Conservation (phyloP, 305 asterid genomes). For the Fraxinus greggii region DNA sequence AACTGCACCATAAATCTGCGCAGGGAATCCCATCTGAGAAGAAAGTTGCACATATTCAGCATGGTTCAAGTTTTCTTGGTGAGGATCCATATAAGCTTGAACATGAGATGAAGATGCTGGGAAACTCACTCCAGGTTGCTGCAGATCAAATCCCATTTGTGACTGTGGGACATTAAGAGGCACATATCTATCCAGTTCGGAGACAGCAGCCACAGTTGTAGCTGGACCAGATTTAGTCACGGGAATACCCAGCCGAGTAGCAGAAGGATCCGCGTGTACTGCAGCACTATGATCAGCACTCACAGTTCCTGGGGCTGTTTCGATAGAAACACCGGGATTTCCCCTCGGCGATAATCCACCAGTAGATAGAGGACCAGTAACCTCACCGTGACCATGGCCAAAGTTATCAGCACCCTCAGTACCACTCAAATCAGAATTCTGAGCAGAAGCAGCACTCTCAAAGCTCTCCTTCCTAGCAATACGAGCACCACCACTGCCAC, state of each 20-base stretch:
- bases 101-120: conserved; percentile 53
- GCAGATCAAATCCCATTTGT: conserved; percentile 32
- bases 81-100: conserved; percentile 55
- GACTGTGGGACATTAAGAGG: conserved; percentile 43
- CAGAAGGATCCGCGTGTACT: conserved; percentile 33
- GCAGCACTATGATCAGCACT: conserved; percentile 34
- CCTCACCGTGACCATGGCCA: conserved; percentile 44
- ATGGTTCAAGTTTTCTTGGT: conserved; percentile 47
- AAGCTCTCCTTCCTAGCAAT: conserved; percentile 70
- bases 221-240: conserved; percentile 38
- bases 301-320: conserved; percentile 37
- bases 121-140: conserved; percentile 40
- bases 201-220: conserved; percentile 29
- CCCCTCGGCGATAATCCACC: conserved; percentile 51
- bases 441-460: conserved; percentile 68
- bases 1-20: conserved; percentile 51
- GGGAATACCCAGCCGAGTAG: conserved; percentile 41
- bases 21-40: conserved; percentile 64
- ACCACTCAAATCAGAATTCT: conserved; percentile 62
- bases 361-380: conserved; percentile 40
- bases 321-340: conserved; percentile 37
- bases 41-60: conserved; percentile 54
- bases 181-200: conserved; percentile 52
- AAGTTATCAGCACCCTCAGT: conserved; percentile 57
- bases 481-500: conserved; percentile 36